Evolutionary conservation across 495 filamentous ascomycete genomes (phyloP).

Genomic region (Cetradonia linearis): DNA sequence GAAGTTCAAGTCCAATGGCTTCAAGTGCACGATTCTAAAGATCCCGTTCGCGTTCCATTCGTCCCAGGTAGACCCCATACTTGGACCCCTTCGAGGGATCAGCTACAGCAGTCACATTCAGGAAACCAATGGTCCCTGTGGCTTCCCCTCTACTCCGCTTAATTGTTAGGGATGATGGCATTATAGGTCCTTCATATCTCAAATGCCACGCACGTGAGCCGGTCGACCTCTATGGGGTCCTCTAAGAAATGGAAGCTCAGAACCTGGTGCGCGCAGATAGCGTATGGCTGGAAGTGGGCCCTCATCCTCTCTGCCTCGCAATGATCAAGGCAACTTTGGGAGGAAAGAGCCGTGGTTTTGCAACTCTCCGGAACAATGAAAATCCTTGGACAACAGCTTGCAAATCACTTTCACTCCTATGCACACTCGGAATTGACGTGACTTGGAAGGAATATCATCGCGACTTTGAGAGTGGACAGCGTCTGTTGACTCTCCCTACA

Average conservation of each 20-base stretch:
- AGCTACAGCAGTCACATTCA: conserved; percentile 48
- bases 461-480: conserved; percentile 39
- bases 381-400: conserved; percentile 46
- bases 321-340: conserved; percentile 47
- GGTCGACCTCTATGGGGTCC: conserved; percentile 21
- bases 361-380: conserved; percentile 28
- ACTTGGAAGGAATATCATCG: conserved; percentile 56
- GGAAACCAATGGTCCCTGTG: conserved; percentile 50
- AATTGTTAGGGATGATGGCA: conserved; percentile 42
- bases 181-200: conserved; percentile 35
- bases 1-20: neutral
- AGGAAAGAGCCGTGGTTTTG: conserved; percentile 14
- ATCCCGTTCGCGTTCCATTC: conserved; percentile 77
- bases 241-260: conserved; percentile 33
- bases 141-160: conserved; percentile 59
- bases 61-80: conserved; percentile 63
- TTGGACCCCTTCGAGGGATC: conserved; percentile 53
- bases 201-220: conserved; percentile 19
- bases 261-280: conserved; percentile 37
- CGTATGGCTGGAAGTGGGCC: conserved; percentile 45
- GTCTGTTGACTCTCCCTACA: conserved; percentile 47
- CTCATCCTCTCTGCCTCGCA: conserved; percentile 45
- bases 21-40: conserved; percentile 32
- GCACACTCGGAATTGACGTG: conserved; percentile 44
- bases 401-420: conserved; percentile 40